Evolutionary conservation across 2,329 filamentous ascomycete genomes (phyloP), one percentile per base, ranked within the genome.

Genomic region (Magnaporthiopsis incrustans): DNA sequence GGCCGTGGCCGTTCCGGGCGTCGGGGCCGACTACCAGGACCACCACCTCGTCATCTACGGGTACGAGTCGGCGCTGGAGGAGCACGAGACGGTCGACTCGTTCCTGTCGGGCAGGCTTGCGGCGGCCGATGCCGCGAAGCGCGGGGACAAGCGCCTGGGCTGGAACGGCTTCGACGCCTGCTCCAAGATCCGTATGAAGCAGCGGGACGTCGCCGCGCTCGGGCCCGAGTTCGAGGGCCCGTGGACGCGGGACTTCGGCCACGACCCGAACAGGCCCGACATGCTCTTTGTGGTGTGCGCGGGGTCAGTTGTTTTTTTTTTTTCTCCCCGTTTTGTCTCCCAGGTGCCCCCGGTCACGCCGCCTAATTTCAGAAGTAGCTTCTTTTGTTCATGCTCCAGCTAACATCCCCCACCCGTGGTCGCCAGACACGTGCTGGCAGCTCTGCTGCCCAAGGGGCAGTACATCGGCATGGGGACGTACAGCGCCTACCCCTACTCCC

Each of bases 401-500:
- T 35, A 8, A 53, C 58, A 35, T 18, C 25, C 4, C 25, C 18
- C 57, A 26, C 5, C 27, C 57, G 10, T 25, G 25, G 6, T 11
- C 44, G 3, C 18, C 10, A 53, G 44, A n/a, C 44, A 53, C 22
- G 8, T 53, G 1, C 44, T n/a, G 7, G 44, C 44, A 7, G 44
- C 44, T 22, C 2, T 78, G 63, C 15, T 35, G 3, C 58, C 58
- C 22, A 18, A 59, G 1, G 67, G 67, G 67, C 81, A 85, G 65
- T 86, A 85, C 69, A 71, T 84, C 35, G 79, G 81, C 0, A 69
- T 79, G 44, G 81, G 74, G 2, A 77, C 76, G 14, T 87, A 82
- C 71, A 82, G 83, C 0, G 78, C 79, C 2, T 87, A 88, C 68
- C 85, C 85, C 0, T 85, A 82, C 69, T 85, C 83, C 2, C 80